phyloP scores from a whole-genome alignment of 2,329 filamentous ascomycete species.

The Stachybotrys elegans region DNA sequence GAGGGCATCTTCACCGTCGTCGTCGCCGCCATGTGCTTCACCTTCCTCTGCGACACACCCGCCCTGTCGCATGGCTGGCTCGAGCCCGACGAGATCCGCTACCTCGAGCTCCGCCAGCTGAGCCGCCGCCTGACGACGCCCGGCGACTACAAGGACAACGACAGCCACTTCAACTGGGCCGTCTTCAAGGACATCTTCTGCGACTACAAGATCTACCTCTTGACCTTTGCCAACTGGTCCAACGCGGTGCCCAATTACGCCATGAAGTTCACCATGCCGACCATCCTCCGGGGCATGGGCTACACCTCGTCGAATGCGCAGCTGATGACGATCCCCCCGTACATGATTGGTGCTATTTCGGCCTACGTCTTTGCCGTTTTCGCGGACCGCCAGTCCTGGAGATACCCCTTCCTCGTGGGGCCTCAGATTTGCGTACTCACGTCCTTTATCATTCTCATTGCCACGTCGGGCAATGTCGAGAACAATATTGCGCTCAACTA shows the following conservation, averaged over 20 bases:
- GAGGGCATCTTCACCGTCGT: constrained; percentile 40
- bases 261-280: constrained; percentile 29
- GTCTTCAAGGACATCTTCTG: constrained; percentile 33
- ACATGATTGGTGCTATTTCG: constrained; percentile 26
- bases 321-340: constrained; percentile 31
- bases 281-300: constrained; percentile 35
- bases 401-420: constrained; percentile 31
- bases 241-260: constrained; percentile 31
- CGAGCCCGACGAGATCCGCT: constrained; percentile 32
- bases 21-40: constrained; percentile 33
- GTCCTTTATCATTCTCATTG: constrained; percentile 29
- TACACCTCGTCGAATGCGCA: constrained; percentile 27
- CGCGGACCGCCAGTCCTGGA: constrained; percentile 31
- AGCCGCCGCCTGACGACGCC: constrained; percentile 18
- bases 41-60: constrained; percentile 41
- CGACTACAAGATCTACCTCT: constrained; percentile 41
- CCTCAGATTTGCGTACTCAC: constrained; percentile 28
- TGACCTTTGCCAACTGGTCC: constrained; percentile 38
- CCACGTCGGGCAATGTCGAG: constrained; percentile 28
- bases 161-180: constrained; percentile 25
- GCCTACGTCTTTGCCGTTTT: constrained; percentile 25
- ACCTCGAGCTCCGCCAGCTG: constrained; percentile 31
- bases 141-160: constrained; percentile 16
- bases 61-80: constrained; percentile 29
- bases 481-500: constrained; percentile 36